A percentile compares a stretch with the other conserved stretches of the same genome.
Evolutionary conservation across 495 filamentous ascomycete species (phyloP).

Genomic region (Penicillium bialowiezense): DNA sequence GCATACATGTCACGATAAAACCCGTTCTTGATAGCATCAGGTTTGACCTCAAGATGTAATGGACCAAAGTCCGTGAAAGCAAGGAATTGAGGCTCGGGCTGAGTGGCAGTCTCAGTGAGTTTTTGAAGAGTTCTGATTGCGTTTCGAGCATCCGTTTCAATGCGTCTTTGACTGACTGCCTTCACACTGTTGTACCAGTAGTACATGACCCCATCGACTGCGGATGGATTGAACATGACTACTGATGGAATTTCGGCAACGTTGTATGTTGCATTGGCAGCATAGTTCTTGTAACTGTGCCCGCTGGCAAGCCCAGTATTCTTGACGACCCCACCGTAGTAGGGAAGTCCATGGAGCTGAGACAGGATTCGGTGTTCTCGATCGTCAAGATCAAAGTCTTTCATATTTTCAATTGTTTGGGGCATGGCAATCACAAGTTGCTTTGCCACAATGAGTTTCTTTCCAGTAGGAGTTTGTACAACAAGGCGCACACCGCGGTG

Average conservation of each 20-base stretch:
- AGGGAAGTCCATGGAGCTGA: constrained; percentile 27
- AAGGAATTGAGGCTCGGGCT: constrained; percentile 15
- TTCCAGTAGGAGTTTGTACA: constrained; percentile 33
- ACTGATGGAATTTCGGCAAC: constrained; percentile 27
- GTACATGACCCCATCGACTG: constrained; percentile 16
- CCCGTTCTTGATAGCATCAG: constrained; percentile 25
- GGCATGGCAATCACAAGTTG: constrained; percentile 48
- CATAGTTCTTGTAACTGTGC: constrained; percentile 6
- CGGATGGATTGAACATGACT: constrained; percentile 16
- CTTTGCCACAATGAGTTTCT: constrained; percentile 36
- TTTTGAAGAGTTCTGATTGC: constrained; percentile 16
- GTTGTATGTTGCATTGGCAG: constrained; percentile 20
- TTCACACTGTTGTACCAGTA: constrained; percentile 18
- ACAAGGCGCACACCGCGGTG: constrained; percentile 21
- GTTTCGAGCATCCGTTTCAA: constrained; percentile 5
- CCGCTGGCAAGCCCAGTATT: constrained; percentile 37
- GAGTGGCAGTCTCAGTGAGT: background rate
- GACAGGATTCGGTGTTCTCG: constrained; percentile 37
- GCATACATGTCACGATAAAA: constrained; percentile 38
- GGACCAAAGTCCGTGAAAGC: constrained; percentile 29
- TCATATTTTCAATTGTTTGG: constrained; percentile 32
- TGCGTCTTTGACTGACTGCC: background rate
- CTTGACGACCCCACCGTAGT: constrained; percentile 42
- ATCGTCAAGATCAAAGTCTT: constrained; percentile 30
- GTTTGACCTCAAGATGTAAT: constrained; percentile 22